Base-by-base conservation (phyloP, 805 yeast genomes). In the Starmerella roubikii region DNA sequence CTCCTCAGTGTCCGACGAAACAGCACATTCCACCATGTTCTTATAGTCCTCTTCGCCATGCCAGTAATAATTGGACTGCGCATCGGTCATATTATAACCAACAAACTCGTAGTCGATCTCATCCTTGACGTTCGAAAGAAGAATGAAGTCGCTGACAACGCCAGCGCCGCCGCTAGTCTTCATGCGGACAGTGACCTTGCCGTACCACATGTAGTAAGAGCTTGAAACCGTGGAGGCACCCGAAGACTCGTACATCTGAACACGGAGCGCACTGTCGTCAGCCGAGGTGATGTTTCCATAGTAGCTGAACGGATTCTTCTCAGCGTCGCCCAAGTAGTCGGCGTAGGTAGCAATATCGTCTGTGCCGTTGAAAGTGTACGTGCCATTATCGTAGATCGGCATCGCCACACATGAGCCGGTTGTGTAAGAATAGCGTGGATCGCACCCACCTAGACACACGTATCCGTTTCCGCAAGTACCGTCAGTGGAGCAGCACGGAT, bases 91-190 rank as follows among this genome's bases (percentile, higher is more conserved):
- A 53, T 79, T 72, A 53, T 71, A 70, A 42, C 97, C 97, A 46
- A 84, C 78, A 50, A 75, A 78, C 64, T 86, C 95, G 54, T 61
- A 76, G 69, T 86, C 96, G 52, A 85, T 70, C 68, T 86, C 96
- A 65, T 85, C 96, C 66, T 81, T 75, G 30, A 78, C 83, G 55
- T 81, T 80, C 7, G 94, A 81, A 59, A 74, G 78, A 37, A 83
- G 58, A 59, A 85, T 83, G 53, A 76, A 73, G 23, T 94, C 86
- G 13, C 93, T 69, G 42, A 85, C 71, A 27, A 85, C 94, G 67
- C 96, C 96, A 9, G 60, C 66, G 28, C 68, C 69, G 54, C 74
- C 81, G 1, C 94, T 79, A 0, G 88, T 65, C 63, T 78, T 84
- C 53, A 84, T 53, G 35, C 64, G 69, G 35, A 78, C 76, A 24